Evolutionary conservation across 805 yeast genomes (phyloP), one percentile per base, ranked within the genome.

Genomic region (Metschnikowia reukaufii): DNA sequence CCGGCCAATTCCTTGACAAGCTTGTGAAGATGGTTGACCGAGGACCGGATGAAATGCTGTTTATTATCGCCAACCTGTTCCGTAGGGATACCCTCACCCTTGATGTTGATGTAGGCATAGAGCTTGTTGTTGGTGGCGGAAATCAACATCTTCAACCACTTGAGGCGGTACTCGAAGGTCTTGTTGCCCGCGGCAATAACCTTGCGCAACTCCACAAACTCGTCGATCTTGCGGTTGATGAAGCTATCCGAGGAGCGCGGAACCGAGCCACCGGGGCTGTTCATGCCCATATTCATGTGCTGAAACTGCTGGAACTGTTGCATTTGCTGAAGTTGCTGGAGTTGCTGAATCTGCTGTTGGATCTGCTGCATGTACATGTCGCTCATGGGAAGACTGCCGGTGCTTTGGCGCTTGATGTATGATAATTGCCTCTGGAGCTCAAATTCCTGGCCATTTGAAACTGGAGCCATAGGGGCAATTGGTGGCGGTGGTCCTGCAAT

Each of bases 281-380:
- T 32, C 15, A 37, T 33, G 2, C 13, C 45, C 17, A 17, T 37
- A 8, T 43, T 45, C 49, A 44, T 48, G 12, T 43, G 43, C 40
- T 38, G 47, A 39, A 47, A 36, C 17, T 35, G 37, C 18, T 46
- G 44, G 17, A 27, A 23, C 25, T 39, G 43, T 19, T 44, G 48
- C 36, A 50, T 39, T 16, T 51, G 54, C 47, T 45, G 50, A 30
- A 46, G 34, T 36, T 47, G 49, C 38, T 45, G 54, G 18, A 48
- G 46, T 44, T 87, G 68, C 50, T 83, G 86, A 10, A 84, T 70
- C 15, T 68, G 69, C 52, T 83, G 64, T 30, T 83, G 63, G 33
- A 72, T 66, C 8, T 72, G 75, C 51, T 84, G 90, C 33, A 83
- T 70, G 54, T 81, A 82, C 34, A 41, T 38, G 20, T 39, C 44